Evolutionary conservation across 352 stramenopile species (phyloP), one percentile per base, ranked within the genome.

Genomic region (Blastocystis sp.): DNA sequence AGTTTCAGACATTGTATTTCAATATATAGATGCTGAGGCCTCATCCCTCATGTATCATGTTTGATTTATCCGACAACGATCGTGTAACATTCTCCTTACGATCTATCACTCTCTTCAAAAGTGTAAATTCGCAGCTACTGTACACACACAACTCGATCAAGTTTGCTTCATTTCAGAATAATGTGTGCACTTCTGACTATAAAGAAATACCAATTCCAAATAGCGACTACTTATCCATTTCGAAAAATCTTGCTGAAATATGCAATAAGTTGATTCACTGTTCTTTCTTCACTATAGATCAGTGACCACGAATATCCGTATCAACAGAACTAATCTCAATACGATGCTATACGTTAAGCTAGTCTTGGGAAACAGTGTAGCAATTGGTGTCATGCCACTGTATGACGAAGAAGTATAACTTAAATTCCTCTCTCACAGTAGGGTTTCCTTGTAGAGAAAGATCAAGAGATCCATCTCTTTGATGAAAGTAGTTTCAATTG

Each of bases 111-210:
- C 47, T 85, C 1, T 41, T 47, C 73, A 26, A 68, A 8, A 69
- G 8, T 39, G 6, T 55, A 34, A 47, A 45, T 6, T 54, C n/a
- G 39, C 47, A 65, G 2, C 30, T 55, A 7, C 43, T 66, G 26
- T 85, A 85, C 26, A 45, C 34, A 5, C 11, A 68, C 43, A 66
- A 43, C 47, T 68, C 53, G 20, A 64, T 85, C 9, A 30, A 45
- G 11, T 85, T 85, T 45, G 73, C 73, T 8, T 56, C 73, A n/a
- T 85, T 85, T 37, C 47, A 85, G 47, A 85, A 68, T 7, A 34
- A 39, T 9, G 24, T 30, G 1, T 85, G 73, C 24, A 53, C 55
- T 2, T 66, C 73, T 4, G 73, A 85, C 47, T 85, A 85, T 53
- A 69, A 64, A 41, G 41, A 39, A 20, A 30, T 85, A 7, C 6